phyloP scores from a whole-genome alignment of 169 alveolate species.

The Plasmodium sp. region DNA sequence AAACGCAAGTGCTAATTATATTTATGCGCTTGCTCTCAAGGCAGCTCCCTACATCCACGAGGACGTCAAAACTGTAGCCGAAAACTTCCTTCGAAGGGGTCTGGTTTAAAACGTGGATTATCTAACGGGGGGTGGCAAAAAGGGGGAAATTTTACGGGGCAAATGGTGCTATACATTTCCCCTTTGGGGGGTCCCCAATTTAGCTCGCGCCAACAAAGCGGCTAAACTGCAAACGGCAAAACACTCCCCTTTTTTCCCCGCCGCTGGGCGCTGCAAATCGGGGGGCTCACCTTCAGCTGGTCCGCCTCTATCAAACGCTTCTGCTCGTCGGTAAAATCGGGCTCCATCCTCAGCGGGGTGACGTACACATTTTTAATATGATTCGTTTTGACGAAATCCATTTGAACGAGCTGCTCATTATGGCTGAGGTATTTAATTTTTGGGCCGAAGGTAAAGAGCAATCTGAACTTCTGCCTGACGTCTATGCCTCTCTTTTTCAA shows the following conservation, averaged over 20 bases:
- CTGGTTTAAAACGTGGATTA: constrained; percentile 71
- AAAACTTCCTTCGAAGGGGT: constrained; percentile 71
- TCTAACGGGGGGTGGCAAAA: not conserved
- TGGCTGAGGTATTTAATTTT: constrained; percentile 39
- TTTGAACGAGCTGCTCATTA: constrained; percentile 39
- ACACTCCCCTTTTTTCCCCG: not conserved
- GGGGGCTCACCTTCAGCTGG: constrained; percentile 20
- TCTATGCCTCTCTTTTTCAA: constrained; percentile 72
- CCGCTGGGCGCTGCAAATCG: not conserved
- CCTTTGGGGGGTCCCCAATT: not conserved
- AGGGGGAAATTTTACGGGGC: not conserved
- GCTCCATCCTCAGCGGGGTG: constrained; percentile 84
- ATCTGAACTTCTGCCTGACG: constrained; percentile 51
- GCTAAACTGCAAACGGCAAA: not conserved
- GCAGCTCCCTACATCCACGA: constrained; percentile 40
- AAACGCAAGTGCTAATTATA: too few relatives aligned
- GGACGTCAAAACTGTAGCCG: constrained; percentile 73
- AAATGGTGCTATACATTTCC: not conserved
- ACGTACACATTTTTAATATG: constrained; percentile 77
- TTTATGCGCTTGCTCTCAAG: not conserved
- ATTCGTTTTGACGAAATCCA: constrained; percentile 65
- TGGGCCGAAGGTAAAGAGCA: constrained; percentile 54
- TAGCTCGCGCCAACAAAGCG: not conserved
- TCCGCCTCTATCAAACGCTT: constrained; percentile 61
- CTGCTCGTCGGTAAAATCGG: constrained; percentile 82